These are phyloP conservation scores for Naematelia encephala DNA, from an alignment of 768 basidiomycete species.

Conservation along the genomic window DNA sequence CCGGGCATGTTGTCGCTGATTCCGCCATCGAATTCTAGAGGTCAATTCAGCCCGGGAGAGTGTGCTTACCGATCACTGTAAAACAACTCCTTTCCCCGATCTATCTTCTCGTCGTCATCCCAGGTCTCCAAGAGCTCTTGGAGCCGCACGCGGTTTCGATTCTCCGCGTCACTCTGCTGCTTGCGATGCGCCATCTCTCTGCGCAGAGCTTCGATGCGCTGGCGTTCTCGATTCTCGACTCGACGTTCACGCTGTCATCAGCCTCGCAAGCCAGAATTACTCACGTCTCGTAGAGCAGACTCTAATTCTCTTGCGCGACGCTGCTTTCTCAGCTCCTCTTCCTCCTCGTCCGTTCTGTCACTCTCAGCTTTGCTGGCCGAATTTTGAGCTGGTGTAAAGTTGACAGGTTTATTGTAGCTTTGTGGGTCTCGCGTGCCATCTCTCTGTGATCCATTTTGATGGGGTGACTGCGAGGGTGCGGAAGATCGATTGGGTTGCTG, in stretches of 20 bases:
- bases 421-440: constrained; percentile 59
- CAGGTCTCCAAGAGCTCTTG: constrained; percentile 68
- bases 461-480: constrained; percentile 1
- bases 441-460: constrained; percentile 13
- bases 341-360: constrained; percentile 78
- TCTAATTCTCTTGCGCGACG: constrained; percentile 74
- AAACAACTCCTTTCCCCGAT: constrained; percentile 87
- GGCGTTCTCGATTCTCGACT: constrained; percentile 85
- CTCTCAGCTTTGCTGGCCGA: constrained; percentile 53
- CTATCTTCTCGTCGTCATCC: constrained; percentile 83
- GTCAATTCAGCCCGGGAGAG: background rate
- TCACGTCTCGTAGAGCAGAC: constrained; percentile 78
- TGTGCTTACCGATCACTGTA: constrained; percentile 79
- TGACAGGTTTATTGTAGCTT: constrained; percentile 71
- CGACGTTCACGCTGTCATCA: constrained; percentile 74
- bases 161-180: constrained; percentile 36
- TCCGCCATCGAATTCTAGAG: constrained; percentile 77
- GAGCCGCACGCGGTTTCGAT: constrained; percentile 19
- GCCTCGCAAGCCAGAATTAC: background rate
- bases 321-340: constrained; percentile 77
- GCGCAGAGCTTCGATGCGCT: constrained; percentile 60
- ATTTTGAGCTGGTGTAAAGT: constrained; percentile 65
- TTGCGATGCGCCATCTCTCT: constrained; percentile 44
- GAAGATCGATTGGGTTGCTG: constrained; percentile 15
- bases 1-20: constrained; percentile 66